Base-by-base conservation (phyloP, 2,329 filamentous ascomycete species). In the Nemania diffusa region DNA sequence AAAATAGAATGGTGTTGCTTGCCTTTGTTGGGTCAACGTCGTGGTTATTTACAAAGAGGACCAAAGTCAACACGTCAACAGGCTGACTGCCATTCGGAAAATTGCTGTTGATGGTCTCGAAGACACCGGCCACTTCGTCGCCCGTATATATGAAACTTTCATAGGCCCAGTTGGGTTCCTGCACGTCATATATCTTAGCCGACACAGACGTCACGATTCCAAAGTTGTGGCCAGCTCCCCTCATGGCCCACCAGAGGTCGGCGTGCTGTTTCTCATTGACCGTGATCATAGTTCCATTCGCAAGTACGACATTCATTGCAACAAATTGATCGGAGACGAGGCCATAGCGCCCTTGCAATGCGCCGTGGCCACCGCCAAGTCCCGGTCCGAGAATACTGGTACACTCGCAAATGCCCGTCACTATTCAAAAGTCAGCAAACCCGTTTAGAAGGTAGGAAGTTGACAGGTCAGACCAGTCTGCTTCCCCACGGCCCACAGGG, bases 181-280 rank as follows among this genome's bases (percentile, higher is more conserved):
- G 73, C 22, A 79, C 79, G 64, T 85, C 81, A 69, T 84, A 87
- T 34, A 87, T 79, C 71, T 84, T 84, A 0, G 78, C 77, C 0
- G 79, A 82, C 11, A 83, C 75, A 0, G 81, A 82, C 0, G 85
- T 87, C 11, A 88, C 85, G 50, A 89, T 84, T 5, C 86, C 87
- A 65, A 89, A 88, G 74, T 88, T 88, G 69, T 88, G 85, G 0
- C 86, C 87, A 1, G 86, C 87, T 1, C 87, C 87, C 61, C 81
- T 79, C 65, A 89, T 79, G 0, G 81, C 87, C 87, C 87, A 89
- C 78, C 81, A 89, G 2, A 90, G 81, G 40, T 88, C 85, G 0
- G 82, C 81, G 58, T 79, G 76, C n/a, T n/a, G n/a, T n/a, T n/a
- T n/a, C 44, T 77, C 73, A 62, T 81, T 74, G 1, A 84, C 75